Conservation (phyloP, 306 rosid species). For the Clitoria ternatea region DNA sequence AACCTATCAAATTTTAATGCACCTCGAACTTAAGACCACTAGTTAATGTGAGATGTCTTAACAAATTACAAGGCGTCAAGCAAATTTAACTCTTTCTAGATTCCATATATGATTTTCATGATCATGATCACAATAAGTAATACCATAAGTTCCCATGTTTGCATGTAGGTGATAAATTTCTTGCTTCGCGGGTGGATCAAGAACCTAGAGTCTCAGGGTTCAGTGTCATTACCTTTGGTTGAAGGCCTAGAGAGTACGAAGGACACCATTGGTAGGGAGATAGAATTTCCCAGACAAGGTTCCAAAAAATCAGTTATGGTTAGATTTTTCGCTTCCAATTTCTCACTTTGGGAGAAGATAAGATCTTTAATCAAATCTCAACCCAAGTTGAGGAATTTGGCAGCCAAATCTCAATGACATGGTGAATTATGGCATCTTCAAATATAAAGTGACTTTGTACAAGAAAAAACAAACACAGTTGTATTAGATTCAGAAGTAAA, state of each 20-base stretch:
- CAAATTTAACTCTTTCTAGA: background rate
- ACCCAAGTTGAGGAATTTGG: constrained; percentile 22
- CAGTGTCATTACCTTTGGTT: constrained; percentile 59
- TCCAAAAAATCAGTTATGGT: constrained; percentile 60
- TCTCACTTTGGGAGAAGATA: constrained; percentile 57
- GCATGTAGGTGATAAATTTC: constrained; percentile 75
- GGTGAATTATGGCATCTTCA: background rate
- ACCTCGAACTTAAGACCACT: too few relatives aligned
- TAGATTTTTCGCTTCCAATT: constrained; percentile 42
- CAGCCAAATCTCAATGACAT: constrained; percentile 29
- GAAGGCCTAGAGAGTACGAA: constrained; percentile 37
- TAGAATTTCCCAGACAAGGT: constrained; percentile 72
- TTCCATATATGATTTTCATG: background rate
- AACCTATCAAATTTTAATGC: too few relatives aligned
- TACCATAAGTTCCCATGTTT: background rate
- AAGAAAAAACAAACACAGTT: background rate
- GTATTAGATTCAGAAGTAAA: constrained; percentile 15
- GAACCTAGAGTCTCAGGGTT: constrained; percentile 61
- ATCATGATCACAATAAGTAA: background rate
- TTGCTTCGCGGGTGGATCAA: constrained; percentile 84
- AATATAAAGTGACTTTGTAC: constrained; percentile 3
- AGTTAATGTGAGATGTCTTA: too few relatives aligned
- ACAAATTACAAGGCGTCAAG: background rate
- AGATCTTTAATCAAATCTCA: constrained; percentile 43
- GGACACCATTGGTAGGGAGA: constrained; percentile 35